Percentiles rank a stretch among this genome's conserved stretches.
phyloP scores from a whole-genome alignment of 495 filamentous ascomycete genomes.

The Aspergillus nanangensis region DNA sequence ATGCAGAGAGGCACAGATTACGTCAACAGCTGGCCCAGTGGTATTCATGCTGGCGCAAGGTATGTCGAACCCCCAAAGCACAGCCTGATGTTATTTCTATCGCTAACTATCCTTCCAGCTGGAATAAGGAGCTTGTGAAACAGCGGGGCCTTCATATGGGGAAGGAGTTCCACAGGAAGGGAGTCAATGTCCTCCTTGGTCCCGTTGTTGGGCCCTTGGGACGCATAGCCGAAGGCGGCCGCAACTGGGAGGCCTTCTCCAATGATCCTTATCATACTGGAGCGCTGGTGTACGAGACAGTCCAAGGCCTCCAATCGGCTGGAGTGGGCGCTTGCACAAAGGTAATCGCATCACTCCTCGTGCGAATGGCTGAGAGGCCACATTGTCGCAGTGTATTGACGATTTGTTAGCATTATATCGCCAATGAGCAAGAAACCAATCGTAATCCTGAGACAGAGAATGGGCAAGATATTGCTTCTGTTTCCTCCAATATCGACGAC shows the following conservation, averaged over 20 bases:
- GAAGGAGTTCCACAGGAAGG: constrained; percentile 52
- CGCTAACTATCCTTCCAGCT: constrained; percentile 21
- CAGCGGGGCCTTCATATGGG: constrained; percentile 49
- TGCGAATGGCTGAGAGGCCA: constrained; percentile 19
- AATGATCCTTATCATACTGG: constrained; percentile 67
- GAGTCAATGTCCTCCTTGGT: constrained; percentile 52
- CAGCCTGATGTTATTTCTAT: constrained; percentile 15
- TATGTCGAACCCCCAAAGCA: not conserved
- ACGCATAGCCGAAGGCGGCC: constrained; percentile 70
- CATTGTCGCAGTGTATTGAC: constrained; percentile 37
- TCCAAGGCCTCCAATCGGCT: constrained; percentile 63
- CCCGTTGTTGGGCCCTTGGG: constrained; percentile 71
- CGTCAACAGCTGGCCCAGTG: constrained; percentile 52
- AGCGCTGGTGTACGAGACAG: constrained; percentile 52
- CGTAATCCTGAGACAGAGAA: constrained; percentile 30
- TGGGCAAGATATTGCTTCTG: constrained; percentile 40
- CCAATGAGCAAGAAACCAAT: constrained; percentile 83
- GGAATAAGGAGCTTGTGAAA: constrained; percentile 51
- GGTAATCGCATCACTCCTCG: constrained; percentile 24
- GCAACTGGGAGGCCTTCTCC: constrained; percentile 85
- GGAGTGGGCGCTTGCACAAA: constrained; percentile 72
- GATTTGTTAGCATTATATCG: constrained; percentile 62
- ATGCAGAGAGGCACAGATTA: constrained; percentile 48
- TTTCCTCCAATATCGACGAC: constrained; percentile 63
- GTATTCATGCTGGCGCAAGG: constrained; percentile 51